Percentiles rank a stretch among this genome's conserved stretches.
phyloP scores from a whole-genome alignment of 2,329 filamentous ascomycete genomes.

The Escovopsis sp. region DNA sequence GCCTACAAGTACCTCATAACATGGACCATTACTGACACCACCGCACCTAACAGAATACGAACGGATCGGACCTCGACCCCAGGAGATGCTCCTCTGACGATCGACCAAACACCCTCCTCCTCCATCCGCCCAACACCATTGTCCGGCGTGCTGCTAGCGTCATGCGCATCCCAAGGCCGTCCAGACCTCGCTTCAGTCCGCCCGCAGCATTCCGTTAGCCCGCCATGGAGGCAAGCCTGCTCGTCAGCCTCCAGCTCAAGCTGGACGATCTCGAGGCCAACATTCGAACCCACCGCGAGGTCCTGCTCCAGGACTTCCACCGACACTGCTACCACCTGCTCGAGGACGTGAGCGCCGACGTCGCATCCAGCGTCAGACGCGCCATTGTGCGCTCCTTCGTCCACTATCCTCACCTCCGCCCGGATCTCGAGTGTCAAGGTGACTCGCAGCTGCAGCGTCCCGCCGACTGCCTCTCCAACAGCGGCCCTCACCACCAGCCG shows the following conservation, averaged over 20 bases:
- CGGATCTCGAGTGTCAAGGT: slow-evolving; percentile 18
- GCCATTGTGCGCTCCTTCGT: slow-evolving; percentile 29
- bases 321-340: slow-evolving; percentile 37
- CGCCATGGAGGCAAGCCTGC: slow-evolving; percentile 27
- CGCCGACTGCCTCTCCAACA: too few relatives aligned
- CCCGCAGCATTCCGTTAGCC: slow-evolving; percentile 17
- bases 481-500: too few relatives aligned
- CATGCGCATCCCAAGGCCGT: slow-evolving; percentile 21
- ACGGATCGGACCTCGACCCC: too few relatives aligned
- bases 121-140: too few relatives aligned
- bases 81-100: too few relatives aligned
- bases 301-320: slow-evolving; percentile 41
- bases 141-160: slow-evolving; percentile 9
- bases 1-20: too few relatives aligned
- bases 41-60: too few relatives aligned
- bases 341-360: slow-evolving; percentile 27
- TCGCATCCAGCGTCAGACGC: slow-evolving; percentile 30
- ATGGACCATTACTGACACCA: too few relatives aligned
- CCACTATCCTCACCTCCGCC: slow-evolving; percentile 30
- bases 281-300: slow-evolving; percentile 39
- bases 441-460: slow-evolving; percentile 18
- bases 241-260: slow-evolving; percentile 36
- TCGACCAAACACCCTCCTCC: too few relatives aligned
- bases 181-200: slow-evolving; percentile 14
- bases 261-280: slow-evolving; percentile 41